A percentile compares a stretch with the other conserved stretches of the same genome.
Conservation (phyloP, 169 alveolate genomes). For the Ichthyophthirius multifiliis region DNA sequence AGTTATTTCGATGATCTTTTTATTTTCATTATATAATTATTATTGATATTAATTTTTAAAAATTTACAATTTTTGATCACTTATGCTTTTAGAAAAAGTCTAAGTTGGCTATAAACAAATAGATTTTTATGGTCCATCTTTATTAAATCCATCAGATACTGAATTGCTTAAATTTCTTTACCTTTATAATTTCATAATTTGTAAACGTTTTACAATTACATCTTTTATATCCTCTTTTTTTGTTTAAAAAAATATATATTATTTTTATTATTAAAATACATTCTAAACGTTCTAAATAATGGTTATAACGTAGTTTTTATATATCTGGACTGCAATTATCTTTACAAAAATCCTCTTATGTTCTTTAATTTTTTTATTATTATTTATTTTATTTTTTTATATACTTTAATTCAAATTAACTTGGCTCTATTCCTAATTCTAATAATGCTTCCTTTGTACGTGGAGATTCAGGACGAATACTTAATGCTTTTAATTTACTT, state of each 20-base stretch:
- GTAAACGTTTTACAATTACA: background rate
- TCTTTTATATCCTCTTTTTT: background rate
- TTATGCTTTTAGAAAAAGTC: background rate
- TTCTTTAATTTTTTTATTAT: background rate
- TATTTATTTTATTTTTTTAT: background rate
- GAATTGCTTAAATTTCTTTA: too few species aligned
- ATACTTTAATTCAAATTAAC: background rate
- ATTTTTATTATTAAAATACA: background rate
- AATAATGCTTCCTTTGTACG: background rate
- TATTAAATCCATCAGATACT: too few species aligned
- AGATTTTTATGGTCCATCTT: too few species aligned
- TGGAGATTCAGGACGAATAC: constrained; percentile 3
- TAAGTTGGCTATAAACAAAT: too few species aligned
- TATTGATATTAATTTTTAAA: too few species aligned
- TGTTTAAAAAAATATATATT: background rate
- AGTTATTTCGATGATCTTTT: background rate
- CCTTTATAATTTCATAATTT: background rate
- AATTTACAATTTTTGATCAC: background rate
- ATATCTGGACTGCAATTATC: background rate
- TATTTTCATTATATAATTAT: too few species aligned
- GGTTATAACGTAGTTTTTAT: background rate
- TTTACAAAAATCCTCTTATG: background rate
- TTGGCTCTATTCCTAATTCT: background rate
- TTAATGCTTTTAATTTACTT: background rate
- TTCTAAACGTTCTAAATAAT: background rate